Evolutionary conservation across 345 rosid species (phyloP).

Genomic region (Salix viminalis): DNA sequence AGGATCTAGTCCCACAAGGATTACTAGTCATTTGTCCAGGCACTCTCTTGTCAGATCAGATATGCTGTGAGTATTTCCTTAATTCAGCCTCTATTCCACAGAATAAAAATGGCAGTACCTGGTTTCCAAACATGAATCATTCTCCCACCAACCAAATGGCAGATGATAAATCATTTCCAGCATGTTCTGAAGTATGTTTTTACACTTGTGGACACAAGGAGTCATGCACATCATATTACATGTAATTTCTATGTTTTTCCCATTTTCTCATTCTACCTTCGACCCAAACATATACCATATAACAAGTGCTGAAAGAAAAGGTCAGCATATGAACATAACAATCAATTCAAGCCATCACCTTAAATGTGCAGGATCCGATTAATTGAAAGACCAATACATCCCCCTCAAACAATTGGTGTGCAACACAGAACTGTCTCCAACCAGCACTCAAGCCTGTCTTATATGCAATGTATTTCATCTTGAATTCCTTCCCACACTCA

Average conservation of each 20-base stretch:
- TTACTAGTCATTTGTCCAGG: not conserved
- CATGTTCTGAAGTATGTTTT: not conserved
- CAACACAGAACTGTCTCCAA: conserved; percentile 71
- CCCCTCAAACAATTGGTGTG: conserved; percentile 68
- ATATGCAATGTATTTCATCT: conserved; percentile 53
- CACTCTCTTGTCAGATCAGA: not conserved
- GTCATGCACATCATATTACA: not conserved
- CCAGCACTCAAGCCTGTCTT: conserved; percentile 92
- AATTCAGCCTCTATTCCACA: not conserved
- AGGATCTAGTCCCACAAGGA: not conserved
- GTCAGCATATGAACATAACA: not conserved
- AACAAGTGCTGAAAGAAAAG: not conserved
- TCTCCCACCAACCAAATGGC: not conserved
- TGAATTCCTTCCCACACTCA: conserved; percentile 45
- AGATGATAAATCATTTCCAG: not conserved
- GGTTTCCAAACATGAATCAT: not conserved
- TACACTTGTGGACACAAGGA: not conserved
- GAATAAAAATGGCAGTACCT: not conserved
- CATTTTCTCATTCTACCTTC: not conserved
- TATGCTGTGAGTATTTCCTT: not conserved
- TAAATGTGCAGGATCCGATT: conserved; percentile 51
- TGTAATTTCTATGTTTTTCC: not conserved
- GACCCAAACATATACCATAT: not conserved
- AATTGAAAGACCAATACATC: conserved; percentile 78
- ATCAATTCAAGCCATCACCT: conserved; percentile 40